phyloP scores from a whole-genome alignment of 2,329 filamentous ascomycete species.

The Grosmannia huntii region DNA sequence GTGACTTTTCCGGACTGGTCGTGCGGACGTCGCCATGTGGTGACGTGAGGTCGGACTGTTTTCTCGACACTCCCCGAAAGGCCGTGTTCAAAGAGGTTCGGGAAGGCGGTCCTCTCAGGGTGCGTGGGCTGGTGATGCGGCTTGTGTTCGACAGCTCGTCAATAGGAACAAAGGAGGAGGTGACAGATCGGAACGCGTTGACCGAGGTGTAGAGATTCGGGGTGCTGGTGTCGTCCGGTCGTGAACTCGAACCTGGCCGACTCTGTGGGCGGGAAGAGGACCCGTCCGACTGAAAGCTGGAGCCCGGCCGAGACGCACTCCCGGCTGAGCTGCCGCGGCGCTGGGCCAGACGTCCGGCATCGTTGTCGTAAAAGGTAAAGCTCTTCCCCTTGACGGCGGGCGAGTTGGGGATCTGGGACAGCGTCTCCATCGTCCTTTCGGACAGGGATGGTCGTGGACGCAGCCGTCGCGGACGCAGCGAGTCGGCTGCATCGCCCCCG shows the following conservation, averaged over 20 bases:
- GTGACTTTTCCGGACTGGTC: background rate
- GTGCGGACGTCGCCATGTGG: background rate
- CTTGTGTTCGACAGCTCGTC: conserved; percentile 27
- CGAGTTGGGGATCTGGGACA: conserved; percentile 66
- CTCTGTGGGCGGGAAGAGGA: conserved; percentile 36
- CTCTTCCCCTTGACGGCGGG: conserved; percentile 53
- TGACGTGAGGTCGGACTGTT: background rate
- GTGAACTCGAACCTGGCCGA: conserved; percentile 42
- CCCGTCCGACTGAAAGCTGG: conserved; percentile 42
- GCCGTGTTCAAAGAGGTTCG: conserved; percentile 8
- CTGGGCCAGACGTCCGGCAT: conserved; percentile 41
- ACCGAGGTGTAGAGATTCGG: conserved; percentile 30
- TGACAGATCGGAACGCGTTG: conserved; percentile 30
- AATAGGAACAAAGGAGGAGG: conserved; percentile 20
- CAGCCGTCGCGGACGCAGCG: background rate
- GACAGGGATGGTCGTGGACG: conserved; percentile 48
- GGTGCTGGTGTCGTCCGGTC: conserved; percentile 25
- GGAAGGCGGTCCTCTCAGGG: conserved; percentile 22
- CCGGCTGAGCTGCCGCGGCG: conserved; percentile 25
- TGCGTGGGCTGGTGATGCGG: conserved; percentile 13
- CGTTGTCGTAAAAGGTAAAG: conserved; percentile 57
- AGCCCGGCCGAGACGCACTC: conserved; percentile 37
- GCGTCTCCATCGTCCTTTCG: conserved; percentile 75
- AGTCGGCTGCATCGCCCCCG: background rate
- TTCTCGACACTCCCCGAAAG: background rate